Evolutionary conservation across 257 asterid genomes (phyloP), one percentile per base, ranked within the genome.

Genomic region (Plantago ovata): DNA sequence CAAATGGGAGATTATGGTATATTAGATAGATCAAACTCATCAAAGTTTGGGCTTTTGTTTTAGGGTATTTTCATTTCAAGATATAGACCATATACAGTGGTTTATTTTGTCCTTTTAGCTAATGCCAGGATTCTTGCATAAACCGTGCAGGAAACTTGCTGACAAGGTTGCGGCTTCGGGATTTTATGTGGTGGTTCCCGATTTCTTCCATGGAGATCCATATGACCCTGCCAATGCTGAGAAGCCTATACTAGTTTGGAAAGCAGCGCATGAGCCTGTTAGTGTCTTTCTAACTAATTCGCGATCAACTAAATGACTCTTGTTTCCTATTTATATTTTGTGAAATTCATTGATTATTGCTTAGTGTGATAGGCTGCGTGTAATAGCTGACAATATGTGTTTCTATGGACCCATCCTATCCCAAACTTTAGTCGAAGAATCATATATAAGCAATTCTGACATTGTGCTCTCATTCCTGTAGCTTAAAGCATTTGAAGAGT

Each of bases 101-200:
- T 20, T 23, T 21, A 22, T 55, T 16, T 9, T 33, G 45, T 22
- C 39, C 47, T 28, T 60, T 20, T 14, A 13, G 12, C 69, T 61
- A 47, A 70, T 58, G 7, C 52, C 0, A 41, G 38, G 41, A 43
- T 46, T 64, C 20, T 18, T 16, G 56, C 21, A 56, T 55, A 23
- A 16, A 36, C 11, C 15, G n/a, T 73, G 72, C 24, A 84, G 94
- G 85, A 81, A 73, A 64, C 65, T 84, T 53, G 85, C 94, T 13
- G 94, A 81, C 72, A 84, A 84, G 71, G 75, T 81, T 62, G 89
- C 83, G 42, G 73, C 83, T 46, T 75, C 72, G 58, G 94, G 90
- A 15, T 84, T 57, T 74, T 73, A 68, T 21, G 89, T 69, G 38
- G 87, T 82, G 60, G 90, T 74, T 67, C 94, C 94, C 43, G 94